These are phyloP conservation scores for Sanguinoderma infundibulare DNA, from an alignment of 1,284 basidiomycete species.

Conservation along the genomic window DNA sequence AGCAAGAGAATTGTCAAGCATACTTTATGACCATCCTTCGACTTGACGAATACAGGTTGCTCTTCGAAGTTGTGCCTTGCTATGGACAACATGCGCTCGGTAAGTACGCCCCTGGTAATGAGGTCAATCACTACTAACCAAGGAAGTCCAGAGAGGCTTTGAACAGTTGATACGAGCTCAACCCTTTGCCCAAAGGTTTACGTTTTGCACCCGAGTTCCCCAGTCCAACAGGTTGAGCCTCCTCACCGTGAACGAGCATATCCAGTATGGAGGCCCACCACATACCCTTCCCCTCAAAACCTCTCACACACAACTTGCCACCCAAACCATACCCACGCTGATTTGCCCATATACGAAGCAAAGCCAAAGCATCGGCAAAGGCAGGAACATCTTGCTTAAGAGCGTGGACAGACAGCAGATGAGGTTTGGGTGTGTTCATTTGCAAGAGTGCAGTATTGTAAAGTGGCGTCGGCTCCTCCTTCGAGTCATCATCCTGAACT, in stretches of 20 bases:
- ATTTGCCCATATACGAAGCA: conserved; percentile 91
- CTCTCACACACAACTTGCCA: conserved; percentile 59
- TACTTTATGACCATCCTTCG: conserved; percentile 54
- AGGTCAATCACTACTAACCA: conserved; percentile 48
- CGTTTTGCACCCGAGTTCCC: conserved; percentile 47
- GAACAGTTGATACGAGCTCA: conserved; percentile 90
- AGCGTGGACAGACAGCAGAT: conserved; percentile 73
- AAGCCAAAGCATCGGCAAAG: conserved; percentile 77
- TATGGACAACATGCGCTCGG: conserved; percentile 32
- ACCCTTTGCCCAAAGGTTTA: conserved; percentile 65
- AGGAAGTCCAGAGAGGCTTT: conserved; percentile 82
- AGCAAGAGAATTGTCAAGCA: conserved; percentile 6
- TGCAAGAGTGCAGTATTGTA: conserved; percentile 84
- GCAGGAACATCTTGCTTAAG: conserved; percentile 66
- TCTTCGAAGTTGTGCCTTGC: conserved; percentile 75
- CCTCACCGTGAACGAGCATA: conserved; percentile 75
- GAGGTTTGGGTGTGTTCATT: conserved; percentile 64
- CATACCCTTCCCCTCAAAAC: conserved; percentile 67
- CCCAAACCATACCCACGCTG: conserved; percentile 81
- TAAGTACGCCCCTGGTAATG: background rate
- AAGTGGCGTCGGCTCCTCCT: conserved; percentile 60
- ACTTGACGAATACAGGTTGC: conserved; percentile 68
- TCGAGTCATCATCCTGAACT: conserved; percentile 20
- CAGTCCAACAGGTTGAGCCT: conserved; percentile 37
- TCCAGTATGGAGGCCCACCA: conserved; percentile 79